Evolutionary conservation across 2,329 filamentous ascomycete species (phyloP), one percentile per base, ranked within the genome.

Genomic region (Botryotinia narcissicola): DNA sequence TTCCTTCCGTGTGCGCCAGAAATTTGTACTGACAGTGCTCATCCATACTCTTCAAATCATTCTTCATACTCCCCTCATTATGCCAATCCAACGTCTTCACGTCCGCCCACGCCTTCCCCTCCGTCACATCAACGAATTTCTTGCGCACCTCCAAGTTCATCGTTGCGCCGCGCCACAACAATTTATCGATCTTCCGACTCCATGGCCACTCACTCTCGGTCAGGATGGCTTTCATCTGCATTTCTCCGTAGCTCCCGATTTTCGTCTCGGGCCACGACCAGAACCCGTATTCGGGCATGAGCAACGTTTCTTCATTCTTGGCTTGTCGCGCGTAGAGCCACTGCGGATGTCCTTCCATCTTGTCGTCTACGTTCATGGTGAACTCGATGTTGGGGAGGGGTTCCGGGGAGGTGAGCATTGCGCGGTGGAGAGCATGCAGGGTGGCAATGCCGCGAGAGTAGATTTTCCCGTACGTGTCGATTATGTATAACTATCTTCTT

Each of bases 211-310:
- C 48, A 1, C 72, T 60, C 68, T 87, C 85, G 59, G 86, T 75
- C 0, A 40, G 32, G 6, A 78, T 37, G 61, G 86, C 84, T 69
- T 82, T 81, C 0, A 54, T 48, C 0, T 83, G 78, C 0, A 84
- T 85, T 67, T 82, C 80, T 8, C 79, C 74, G 32, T 86, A 79
- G 22, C 84, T 84, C 9, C 82, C 82, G 79, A 85, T 85, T 82
- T 85, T 85, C 74, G 83, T 85, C 66, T 86, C 82, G 37, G 84
- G 81, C 86, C 86, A 88, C 18, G 84, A 83, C 84, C 84, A 88
- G 81, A 84, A 87, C 76, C 83, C 83, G 82, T 86, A 90, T 81
- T 86, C 87, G 74, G 86, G 86, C 80, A 88, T 85, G 16, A 86
- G 79, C 79, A 86, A 87, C 73, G 81, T 75, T 64, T 73, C 40